Evolutionary conservation across 495 filamentous ascomycete species (phyloP), one percentile per base, ranked within the genome.

Genomic region (Cladorrhinum samala): DNA sequence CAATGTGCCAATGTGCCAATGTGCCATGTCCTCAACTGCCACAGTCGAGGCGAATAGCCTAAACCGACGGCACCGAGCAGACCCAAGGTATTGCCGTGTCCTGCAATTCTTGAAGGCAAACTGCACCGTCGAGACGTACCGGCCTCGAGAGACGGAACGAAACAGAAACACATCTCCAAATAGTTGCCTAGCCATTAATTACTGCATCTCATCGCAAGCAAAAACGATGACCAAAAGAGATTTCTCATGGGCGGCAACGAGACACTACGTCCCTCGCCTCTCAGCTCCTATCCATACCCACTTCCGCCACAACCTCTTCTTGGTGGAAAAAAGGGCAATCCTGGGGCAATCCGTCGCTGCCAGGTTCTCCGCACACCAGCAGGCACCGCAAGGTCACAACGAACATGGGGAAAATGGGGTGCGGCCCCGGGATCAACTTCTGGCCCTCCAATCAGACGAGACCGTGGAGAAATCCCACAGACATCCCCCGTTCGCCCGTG

Each of bases 261-360:
- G 39, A 49, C 18, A 44, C 36, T 16, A 47, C 38, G 52, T 49
- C 50, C 49, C 45, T 49, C 53, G 25, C 24, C 6, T 36, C 25
- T n/a, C n/a, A n/a, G n/a, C n/a, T n/a, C n/a, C n/a, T n/a, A n/a
- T n/a, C n/a, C n/a, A n/a, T n/a, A n/a, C n/a, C n/a, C n/a, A n/a
- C n/a, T n/a, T n/a, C n/a, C 7, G 38, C 24, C 42, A 23, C 25
- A 24, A 43, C 44, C 45, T 52, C 50, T 47, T 45, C 38, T 57
- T 57, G 55, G 55, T 53, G 55, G 55, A 53, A 57, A 57, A 56
- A 52, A 49, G 37, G 37, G 16, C n/a, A 27, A 43, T 23, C 40
- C 9, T 49, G 52, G 20, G 46, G 37, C 48, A 27, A 18, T 25
- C 43, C 44, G 42, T 46, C 30, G 18, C 20, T 16, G 30, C 21